Evolutionary conservation across 2,329 filamentous ascomycete genomes (phyloP), one percentile per base, ranked within the genome.

Genomic region (Cordyceps cateniannulata): DNA sequence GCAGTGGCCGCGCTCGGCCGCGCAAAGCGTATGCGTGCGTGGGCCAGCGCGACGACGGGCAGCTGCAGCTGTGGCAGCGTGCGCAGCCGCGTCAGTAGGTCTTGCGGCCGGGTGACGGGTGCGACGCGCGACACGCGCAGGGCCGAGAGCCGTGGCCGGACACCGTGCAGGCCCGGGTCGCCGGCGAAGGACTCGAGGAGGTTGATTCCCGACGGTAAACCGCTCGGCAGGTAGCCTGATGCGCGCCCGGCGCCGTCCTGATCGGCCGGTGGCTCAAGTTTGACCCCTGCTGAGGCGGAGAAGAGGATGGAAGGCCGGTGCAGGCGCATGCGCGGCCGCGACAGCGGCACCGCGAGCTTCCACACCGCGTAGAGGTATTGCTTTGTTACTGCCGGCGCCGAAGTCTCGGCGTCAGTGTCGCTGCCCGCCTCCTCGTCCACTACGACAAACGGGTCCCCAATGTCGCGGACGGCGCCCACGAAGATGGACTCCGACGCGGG

Each of bases 111-210:
- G 2, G 86, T 85, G 47, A 84, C 80, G 5, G 89, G 90, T 7
- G 87, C 85, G 5, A 93, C 88, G 63, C 88, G 84, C 47, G 87
- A 91, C 38, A 93, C 88, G 52, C 89, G 81, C 63, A 89, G 78
- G 5, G 90, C 88, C 10, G 89, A 91, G 2, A 95, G 78, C 32
- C 84, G 83, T 51, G 90, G 88, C 65, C 81, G 80, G 27, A 85
- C 75, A 40, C 86, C 84, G 18, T 76, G 77, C 20, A 91, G 76
- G 27, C 80, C 81, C 24, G 85, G 83, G 68, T 92, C 89, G 63
- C 78, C 79, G 57, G 81, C 80, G 63, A 93, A 89, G 3, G 90
- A 82, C 69, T 90, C 87, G 16, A 95, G 82, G n/a, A 93, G 77
- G 70, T 93, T 95, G 64, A 90, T 78, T 1, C 88, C 86, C 7